Evolutionary conservation across 1,284 basidiomycete genomes (phyloP), one percentile per base, ranked within the genome.

Genomic region (Paramarasmius palmivorus): DNA sequence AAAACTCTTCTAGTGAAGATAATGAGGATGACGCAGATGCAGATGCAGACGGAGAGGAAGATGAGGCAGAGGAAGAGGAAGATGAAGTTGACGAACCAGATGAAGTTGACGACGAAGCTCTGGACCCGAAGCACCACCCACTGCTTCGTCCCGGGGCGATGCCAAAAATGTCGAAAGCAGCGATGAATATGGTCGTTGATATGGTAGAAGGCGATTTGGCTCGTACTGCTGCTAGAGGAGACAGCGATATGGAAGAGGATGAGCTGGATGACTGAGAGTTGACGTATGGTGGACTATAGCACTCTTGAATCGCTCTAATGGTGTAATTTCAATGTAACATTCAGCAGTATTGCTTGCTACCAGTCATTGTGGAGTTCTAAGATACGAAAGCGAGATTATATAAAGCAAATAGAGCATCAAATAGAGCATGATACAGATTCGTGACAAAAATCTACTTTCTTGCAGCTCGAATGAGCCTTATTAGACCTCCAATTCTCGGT

Each of bases 101-200:
- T 19, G 72, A 68, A 1, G 72, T 71, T 1, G 74, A 73, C 17
- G 74, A 71, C 4, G 76, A 73, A 46, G 75, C 76, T 46, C 68
- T 88, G 20, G 74, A 80, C 42, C 78, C 78, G 4, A 74, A 73
- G 22, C 72, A 75, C 48, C 87, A 89, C 64, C 87, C 86, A 1
- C 70, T 90, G 2, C 65, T 90, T 55, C 74, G 79, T 12, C 79
- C 83, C 0, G 87, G 86, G 19, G 84, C 85, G 7, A 78, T 90
- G 77, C 86, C 86, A 3, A 71, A 72, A 46, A 84, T 90, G 80
- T 84, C 83, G 34, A 78, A 76, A 49, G 82, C 83, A 2, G 81
- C 81, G 0, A 73, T 88, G 52, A 82, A 88, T 37, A 80, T 82
- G 73, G 84, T 79, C 3, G 80, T 84, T 19, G 78, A 73, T 1